Evolutionary conservation across 306 rosid genomes (phyloP), one percentile per base, ranked within the genome.

Genomic region (Begonia loranthoides): DNA sequence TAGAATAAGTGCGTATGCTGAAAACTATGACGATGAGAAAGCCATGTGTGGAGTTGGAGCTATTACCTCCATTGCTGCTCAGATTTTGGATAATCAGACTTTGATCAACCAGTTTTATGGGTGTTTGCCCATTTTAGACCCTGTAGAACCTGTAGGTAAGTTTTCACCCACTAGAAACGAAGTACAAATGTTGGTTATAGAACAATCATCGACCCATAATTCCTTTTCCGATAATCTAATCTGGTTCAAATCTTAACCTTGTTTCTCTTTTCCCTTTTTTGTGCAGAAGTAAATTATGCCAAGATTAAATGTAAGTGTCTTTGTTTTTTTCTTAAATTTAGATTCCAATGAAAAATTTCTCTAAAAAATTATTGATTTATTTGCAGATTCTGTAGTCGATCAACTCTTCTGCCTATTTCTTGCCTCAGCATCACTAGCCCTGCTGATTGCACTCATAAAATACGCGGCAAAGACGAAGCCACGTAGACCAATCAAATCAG

Each of bases 11-110:
- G 33, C 9, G 0, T 12, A 15, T 28, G 3, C 0, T 28, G 36
- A 28, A 1, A 7, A 7, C 6, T 14, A 66, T 46, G 19, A 38
- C 9, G 17, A 45, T 4, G 88, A 75, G 24, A 65, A n/a, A 22
- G 72, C 65, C 41, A 52, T 71, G 1, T 79, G 94, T 13, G 80
- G 73, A 0, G 70, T 84, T 1, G 82, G 80, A 0, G 72, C 88
- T 40, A 61, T 81, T 41, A 66, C 81, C 41, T 64, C 79, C 40
- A 48, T 84, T 28, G 78, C 78, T 0, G 67, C 75, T 7, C 77
- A 41, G n/a, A 59, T 15, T 6, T 17, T 50, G 39, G 64, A 59
- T 33, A 70, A 62, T n/a, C 56, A 49, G 9, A n/a, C 64, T 3
- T 13, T 58, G 6, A 12, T 36, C 5, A 69, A 70, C 36, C 69